Evolutionary conservation across 192 early-diverging fungal species (phyloP).

Genomic region (Backusella parvicylindrica): DNA sequence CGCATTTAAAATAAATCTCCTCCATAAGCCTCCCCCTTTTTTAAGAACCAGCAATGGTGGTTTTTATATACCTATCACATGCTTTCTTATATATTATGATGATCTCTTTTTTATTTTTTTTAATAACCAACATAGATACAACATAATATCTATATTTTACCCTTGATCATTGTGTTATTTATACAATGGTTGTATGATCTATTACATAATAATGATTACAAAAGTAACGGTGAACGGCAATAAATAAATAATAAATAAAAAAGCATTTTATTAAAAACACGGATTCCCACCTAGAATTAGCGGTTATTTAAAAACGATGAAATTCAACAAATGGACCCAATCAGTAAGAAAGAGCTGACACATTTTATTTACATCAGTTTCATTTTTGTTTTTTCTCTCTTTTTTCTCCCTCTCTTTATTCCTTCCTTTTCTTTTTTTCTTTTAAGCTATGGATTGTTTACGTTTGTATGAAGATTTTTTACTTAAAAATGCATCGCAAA

Average conservation of each 20-base stretch:
- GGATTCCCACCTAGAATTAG: not conserved
- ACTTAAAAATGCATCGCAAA: slow-evolving; percentile 83
- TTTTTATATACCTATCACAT: not conserved
- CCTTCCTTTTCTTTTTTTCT: not conserved
- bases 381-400: not conserved
- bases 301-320: not conserved
- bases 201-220: too few species aligned
- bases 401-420: not conserved
- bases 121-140: too few species aligned
- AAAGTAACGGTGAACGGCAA: not conserved
- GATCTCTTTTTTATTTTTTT: too few species aligned
- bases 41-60: not conserved
- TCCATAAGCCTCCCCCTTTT: not conserved
- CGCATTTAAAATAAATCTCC: not conserved
- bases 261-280: not conserved
- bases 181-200: too few species aligned
- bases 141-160: too few species aligned
- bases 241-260: too few species aligned
- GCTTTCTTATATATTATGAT: not conserved
- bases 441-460: slow-evolving; percentile 47
- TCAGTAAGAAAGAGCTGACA: slow-evolving; percentile 7
- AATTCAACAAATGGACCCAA: slow-evolving; percentile 1
- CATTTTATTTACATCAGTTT: slow-evolving; percentile 12
- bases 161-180: too few species aligned
- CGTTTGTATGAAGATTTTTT: slow-evolving; percentile 81